Evolutionary conservation across 257 asterid genomes (phyloP).

Genomic region (Salvia miltiorrhiza): DNA sequence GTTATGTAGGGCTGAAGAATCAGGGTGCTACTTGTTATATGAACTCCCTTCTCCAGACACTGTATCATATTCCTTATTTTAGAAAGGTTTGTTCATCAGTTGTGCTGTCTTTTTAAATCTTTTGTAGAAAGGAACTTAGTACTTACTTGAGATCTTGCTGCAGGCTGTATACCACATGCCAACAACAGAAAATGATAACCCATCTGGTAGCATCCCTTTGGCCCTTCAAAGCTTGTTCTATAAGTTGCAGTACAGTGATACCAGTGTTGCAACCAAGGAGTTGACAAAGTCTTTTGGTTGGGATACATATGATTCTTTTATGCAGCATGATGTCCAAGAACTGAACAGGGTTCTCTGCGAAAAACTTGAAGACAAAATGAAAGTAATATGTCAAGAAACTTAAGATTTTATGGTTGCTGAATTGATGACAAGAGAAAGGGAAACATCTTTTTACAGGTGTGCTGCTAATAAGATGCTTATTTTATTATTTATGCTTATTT

Average conservation of each 20-base stretch:
- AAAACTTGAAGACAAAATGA: constrained; percentile 91
- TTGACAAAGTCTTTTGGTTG: constrained; percentile 85
- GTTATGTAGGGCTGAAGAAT: constrained; percentile 69
- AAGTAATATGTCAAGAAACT: constrained; percentile 37
- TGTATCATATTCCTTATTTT: constrained; percentile 70
- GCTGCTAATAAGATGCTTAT: constrained; percentile 2
- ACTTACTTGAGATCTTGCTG: constrained; percentile 15
- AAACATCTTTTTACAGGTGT: background rate
- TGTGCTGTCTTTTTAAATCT: background rate
- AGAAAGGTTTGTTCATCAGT: constrained; percentile 40
- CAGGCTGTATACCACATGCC: constrained; percentile 96
- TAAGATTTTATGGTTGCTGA: constrained; percentile 8
- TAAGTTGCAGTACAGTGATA: constrained; percentile 77
- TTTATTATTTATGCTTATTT: constrained; percentile 12
- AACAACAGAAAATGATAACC: constrained; percentile 78
- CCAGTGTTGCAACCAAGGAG: constrained; percentile 85
- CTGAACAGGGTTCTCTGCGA: constrained; percentile 83
- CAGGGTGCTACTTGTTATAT: constrained; percentile 78
- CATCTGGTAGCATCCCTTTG: constrained; percentile 78
- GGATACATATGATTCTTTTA: constrained; percentile 79
- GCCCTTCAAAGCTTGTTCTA: constrained; percentile 85
- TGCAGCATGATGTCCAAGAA: constrained; percentile 92
- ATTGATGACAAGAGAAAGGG: constrained; percentile 6
- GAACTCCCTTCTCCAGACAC: constrained; percentile 73
- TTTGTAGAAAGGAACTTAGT: constrained; percentile 17